Evolutionary conservation across 1,139 yeast genomes (phyloP).

Genomic region (Scheffersomyces illinoinensis): DNA sequence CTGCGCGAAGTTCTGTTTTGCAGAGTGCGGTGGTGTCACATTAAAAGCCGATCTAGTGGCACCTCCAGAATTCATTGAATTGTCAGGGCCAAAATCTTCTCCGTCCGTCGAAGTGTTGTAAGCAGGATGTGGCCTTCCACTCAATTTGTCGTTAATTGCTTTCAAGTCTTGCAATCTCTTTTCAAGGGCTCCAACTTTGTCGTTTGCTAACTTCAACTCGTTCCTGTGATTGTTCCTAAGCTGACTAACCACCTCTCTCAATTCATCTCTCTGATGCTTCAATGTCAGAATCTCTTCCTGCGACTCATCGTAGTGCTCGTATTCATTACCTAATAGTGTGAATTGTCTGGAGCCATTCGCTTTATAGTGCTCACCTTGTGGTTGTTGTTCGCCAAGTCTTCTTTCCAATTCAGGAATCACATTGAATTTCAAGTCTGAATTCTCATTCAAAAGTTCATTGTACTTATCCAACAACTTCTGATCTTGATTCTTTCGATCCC

Average conservation of each 20-base stretch:
- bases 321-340: slow-evolving; percentile 18
- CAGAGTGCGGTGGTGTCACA: neutral
- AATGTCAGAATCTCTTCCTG: slow-evolving; percentile 37
- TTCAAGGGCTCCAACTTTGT: slow-evolving; percentile 45
- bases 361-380: neutral
- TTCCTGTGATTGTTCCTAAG: slow-evolving; percentile 36
- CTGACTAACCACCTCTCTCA: slow-evolving; percentile 53
- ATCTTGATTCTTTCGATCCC: slow-evolving; percentile 21
- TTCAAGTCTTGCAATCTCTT: slow-evolving; percentile 36
- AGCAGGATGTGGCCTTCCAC: slow-evolving; percentile 20
- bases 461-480: slow-evolving; percentile 34
- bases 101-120: neutral
- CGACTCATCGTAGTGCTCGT: slow-evolving; percentile 18
- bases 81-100: slow-evolving; percentile 1
- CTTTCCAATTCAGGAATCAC: slow-evolving; percentile 47
- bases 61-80: neutral
- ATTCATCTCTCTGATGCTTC: slow-evolving; percentile 57
- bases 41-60: neutral
- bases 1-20: neutral
- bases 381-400: neutral
- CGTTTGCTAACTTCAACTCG: slow-evolving; percentile 41
- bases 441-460: slow-evolving; percentile 41
- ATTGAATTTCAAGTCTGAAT: slow-evolving; percentile 41
- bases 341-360: slow-evolving; percentile 13
- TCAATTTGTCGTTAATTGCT: slow-evolving; percentile 35